Conservation (phyloP, 139 green algal species). For the Chlorokybus atmophyticus region DNA sequence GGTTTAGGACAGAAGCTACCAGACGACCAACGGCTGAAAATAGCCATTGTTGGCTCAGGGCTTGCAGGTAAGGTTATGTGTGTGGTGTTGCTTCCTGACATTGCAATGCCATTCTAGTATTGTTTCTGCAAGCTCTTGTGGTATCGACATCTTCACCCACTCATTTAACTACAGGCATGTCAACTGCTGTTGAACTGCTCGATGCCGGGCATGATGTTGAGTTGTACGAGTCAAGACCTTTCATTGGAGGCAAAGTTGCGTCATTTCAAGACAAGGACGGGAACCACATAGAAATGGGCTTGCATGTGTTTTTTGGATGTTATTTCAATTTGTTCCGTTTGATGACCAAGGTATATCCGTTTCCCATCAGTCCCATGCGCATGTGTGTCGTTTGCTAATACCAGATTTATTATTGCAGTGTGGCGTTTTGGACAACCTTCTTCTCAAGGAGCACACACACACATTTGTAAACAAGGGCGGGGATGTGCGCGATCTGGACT, state of each 20-base stretch:
- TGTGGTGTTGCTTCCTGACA: too few species aligned
- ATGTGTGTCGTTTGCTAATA: too few species aligned
- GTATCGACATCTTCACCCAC: too few species aligned
- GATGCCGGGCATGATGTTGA: slow-evolving; percentile 80
- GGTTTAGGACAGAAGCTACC: too few species aligned
- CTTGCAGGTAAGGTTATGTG: too few species aligned
- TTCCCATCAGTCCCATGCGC: too few species aligned
- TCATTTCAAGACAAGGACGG: slow-evolving; percentile 81
- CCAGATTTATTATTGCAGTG: slow-evolving; percentile 34
- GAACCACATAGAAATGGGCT: slow-evolving; percentile 95
- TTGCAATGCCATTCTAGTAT: too few species aligned
- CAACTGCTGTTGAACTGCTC: slow-evolving; percentile 88
- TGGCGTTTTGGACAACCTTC: slow-evolving; percentile 81
- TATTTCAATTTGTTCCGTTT: slow-evolving; percentile 90
- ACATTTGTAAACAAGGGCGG: slow-evolving; percentile 89
- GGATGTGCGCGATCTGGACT: slow-evolving; percentile 81
- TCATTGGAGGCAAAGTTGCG: slow-evolving; percentile 90
- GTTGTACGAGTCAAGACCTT: slow-evolving; percentile 78
- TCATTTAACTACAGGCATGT: too few species aligned
- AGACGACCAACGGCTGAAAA: too few species aligned
- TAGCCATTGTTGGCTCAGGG: too few species aligned
- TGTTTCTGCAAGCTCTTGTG: too few species aligned
- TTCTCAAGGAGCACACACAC: slow-evolving; percentile 91
- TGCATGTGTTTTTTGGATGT: slow-evolving; percentile 93
- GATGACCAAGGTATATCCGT: slow-evolving; percentile 61